A percentile compares a stretch with the other conserved stretches of the same genome.
These are phyloP conservation scores for Eucalyptus leucophloia DNA, from an alignment of 345 rosid genomes.

Conservation along the genomic window DNA sequence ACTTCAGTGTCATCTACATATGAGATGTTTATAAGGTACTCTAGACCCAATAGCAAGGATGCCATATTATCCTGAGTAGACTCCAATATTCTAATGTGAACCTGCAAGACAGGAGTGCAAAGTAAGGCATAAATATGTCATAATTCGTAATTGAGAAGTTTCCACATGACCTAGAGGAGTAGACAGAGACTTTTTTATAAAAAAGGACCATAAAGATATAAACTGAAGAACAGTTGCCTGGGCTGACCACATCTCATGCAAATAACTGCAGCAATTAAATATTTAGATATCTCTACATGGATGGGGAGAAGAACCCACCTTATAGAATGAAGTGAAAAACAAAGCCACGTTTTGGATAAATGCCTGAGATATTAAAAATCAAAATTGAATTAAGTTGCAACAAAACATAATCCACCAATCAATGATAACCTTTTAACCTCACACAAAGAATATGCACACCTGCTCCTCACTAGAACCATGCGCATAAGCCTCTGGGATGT, in stretches of 20 bases:
- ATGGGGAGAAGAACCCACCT: conserved; percentile 31
- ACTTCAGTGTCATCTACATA: conserved; percentile 99
- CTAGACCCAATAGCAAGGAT: conserved; percentile 70
- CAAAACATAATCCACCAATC: not conserved
- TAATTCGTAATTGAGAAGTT: not conserved
- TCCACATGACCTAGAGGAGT: not conserved
- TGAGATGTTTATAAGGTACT: conserved; percentile 80
- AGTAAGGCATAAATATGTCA: not conserved
- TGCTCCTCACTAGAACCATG: conserved; percentile 85
- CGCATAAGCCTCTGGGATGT: conserved; percentile 89
- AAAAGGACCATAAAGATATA: not conserved
- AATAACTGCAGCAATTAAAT: not conserved
- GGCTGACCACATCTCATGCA: not conserved
- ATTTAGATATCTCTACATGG: not conserved
- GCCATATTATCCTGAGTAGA: conserved; percentile 52
- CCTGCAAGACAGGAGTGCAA: conserved; percentile 18
- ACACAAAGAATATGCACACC: conserved; percentile 15
- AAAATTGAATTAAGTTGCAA: not conserved
- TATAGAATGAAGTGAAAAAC: conserved; percentile 92
- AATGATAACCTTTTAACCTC: not conserved
- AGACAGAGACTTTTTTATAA: not conserved
- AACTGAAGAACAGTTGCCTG: not conserved
- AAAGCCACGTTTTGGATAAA: conserved; percentile 96
- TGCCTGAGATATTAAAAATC: conserved; percentile 45
- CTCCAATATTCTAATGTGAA: conserved; percentile 81